These are phyloP conservation scores for Chaetoceros muelleri DNA, from an alignment of 108 stramenopile genomes.

Conservation along the genomic window DNA sequence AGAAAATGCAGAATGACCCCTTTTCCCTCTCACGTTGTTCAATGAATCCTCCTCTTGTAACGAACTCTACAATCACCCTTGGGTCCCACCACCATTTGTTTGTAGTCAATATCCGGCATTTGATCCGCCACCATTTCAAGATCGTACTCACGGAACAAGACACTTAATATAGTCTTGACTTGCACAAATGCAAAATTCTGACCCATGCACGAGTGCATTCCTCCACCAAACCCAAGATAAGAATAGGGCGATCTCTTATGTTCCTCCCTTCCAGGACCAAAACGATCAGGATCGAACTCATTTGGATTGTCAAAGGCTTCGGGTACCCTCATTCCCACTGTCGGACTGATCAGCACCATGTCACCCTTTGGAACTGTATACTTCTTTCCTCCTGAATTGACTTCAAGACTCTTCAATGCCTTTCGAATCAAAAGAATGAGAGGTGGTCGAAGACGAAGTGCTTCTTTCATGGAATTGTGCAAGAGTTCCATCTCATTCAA, in stretches of 20 bases:
- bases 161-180: slow-evolving; percentile 96
- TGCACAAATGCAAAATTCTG: slow-evolving; percentile 98
- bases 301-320: slow-evolving; percentile 86
- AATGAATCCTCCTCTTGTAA: slow-evolving; percentile 36
- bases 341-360: slow-evolving; percentile 87
- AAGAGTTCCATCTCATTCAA: slow-evolving; percentile 83
- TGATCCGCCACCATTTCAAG: slow-evolving; percentile 70
- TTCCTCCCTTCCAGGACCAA: slow-evolving; percentile 87
- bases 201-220: slow-evolving; percentile 99
- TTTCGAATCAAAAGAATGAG: slow-evolving; percentile 96
- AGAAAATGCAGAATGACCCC: no score
- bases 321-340: slow-evolving; percentile 87
- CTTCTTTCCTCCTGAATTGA: slow-evolving; percentile 56
- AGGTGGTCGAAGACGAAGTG: slow-evolving; percentile 93
- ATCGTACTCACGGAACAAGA: slow-evolving; percentile 89
- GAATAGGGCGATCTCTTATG: slow-evolving; percentile 89
- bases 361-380: slow-evolving; percentile 86
- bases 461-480: slow-evolving; percentile 93
- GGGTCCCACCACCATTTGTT: slow-evolving; percentile 99
- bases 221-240: slow-evolving; percentile 96
- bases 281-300: slow-evolving; percentile 95
- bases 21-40: no score
- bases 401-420: slow-evolving; percentile 75
- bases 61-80: slow-evolving; percentile 84
- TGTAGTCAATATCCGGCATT: slow-evolving; percentile 89